phyloP scores from a whole-genome alignment of 2,329 filamentous ascomycete genomes.

The Diaporthe destruens region DNA sequence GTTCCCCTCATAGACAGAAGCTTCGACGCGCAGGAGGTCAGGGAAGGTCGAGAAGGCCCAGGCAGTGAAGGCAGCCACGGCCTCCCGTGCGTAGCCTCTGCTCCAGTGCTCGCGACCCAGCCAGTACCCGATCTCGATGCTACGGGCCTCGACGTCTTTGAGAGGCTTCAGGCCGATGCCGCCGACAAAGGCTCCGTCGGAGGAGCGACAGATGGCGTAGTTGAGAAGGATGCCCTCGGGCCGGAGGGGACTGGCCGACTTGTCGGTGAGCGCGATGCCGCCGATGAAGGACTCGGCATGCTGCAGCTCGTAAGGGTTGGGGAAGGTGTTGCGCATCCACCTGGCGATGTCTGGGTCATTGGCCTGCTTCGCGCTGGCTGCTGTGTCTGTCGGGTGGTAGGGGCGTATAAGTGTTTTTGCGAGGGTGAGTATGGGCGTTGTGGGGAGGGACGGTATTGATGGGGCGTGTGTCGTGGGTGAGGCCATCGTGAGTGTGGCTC shows the following conservation, averaged over 20 bases:
- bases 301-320: conserved; percentile 58
- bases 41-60: conserved; percentile 61
- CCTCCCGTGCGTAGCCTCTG: conserved; percentile 59
- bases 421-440: conserved; percentile 47
- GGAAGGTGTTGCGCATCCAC: conserved; percentile 60
- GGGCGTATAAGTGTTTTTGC: conserved; percentile 56
- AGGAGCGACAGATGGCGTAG: conserved; percentile 52
- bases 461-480: conserved; percentile 19
- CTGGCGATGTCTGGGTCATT: conserved; percentile 55
- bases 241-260: conserved; percentile 47
- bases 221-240: conserved; percentile 48
- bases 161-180: conserved; percentile 55
- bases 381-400: conserved; percentile 54
- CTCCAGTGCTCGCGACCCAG: conserved; percentile 58
- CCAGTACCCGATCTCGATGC: conserved; percentile 65
- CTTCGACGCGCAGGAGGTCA: conserved; percentile 58
- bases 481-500: conserved; percentile 25
- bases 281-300: conserved; percentile 55
- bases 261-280: conserved; percentile 37
- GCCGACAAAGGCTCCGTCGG: conserved; percentile 54
- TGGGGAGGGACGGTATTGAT: conserved; percentile 28
- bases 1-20: conserved; percentile 54
- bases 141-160: conserved; percentile 56
- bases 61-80: conserved; percentile 52
- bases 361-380: conserved; percentile 50